Evolutionary conservation across 192 early-diverging fungal species (phyloP).

Genomic region (Coemansia sp.): DNA sequence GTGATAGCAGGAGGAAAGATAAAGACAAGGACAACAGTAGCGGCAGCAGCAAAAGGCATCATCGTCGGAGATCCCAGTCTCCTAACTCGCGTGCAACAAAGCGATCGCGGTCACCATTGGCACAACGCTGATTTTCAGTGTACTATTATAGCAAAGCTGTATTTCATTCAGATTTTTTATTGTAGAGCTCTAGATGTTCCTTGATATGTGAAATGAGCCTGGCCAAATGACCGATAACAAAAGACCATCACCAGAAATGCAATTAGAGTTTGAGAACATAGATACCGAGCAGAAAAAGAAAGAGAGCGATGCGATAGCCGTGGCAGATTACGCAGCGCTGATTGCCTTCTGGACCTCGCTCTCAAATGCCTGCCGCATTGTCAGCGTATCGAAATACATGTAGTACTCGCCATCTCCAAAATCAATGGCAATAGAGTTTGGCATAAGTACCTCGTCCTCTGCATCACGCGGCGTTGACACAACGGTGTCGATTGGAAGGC

Average conservation of each 20-base stretch:
- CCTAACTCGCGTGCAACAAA: too few relatives aligned
- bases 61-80: slow-evolving; percentile 1
- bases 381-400: slow-evolving; percentile 38
- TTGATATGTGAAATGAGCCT: slow-evolving; percentile 3
- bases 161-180: neutral
- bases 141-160: too few relatives aligned
- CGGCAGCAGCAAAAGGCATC: neutral
- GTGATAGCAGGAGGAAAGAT: neutral
- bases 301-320: neutral
- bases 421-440: slow-evolving; percentile 35
- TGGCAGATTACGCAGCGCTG: neutral
- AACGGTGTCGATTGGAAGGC: slow-evolving; percentile 15
- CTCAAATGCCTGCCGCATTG: slow-evolving; percentile 35
- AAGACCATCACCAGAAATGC: neutral
- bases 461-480: slow-evolving; percentile 33
- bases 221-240: neutral
- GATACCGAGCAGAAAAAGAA: too few relatives aligned
- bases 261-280: slow-evolving; percentile 1
- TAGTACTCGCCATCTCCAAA: slow-evolving; percentile 47
- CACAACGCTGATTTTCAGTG: too few relatives aligned
- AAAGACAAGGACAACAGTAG: too few relatives aligned
- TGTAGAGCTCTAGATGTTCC: neutral
- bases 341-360: slow-evolving; percentile 23
- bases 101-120: neutral
- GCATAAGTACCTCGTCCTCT: slow-evolving; percentile 44